Evolutionary conservation across 306 rosid genomes (phyloP), one percentile per base, ranked within the genome.

Genomic region (Vicia villosa): DNA sequence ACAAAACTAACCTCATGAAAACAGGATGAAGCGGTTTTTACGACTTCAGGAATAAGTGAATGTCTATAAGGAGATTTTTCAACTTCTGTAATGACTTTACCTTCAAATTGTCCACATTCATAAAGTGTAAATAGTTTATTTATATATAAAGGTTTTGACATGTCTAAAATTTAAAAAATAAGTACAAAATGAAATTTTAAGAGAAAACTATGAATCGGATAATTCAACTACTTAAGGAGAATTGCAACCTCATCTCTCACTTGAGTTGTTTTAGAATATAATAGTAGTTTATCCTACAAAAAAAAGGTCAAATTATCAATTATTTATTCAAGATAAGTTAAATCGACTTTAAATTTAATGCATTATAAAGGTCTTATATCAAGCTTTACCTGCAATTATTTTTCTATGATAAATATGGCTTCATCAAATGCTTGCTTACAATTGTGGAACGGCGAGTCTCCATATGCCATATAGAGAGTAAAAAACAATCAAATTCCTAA

Each of bases 161-260:
- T 22, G 24, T 22, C 24, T 22, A 1, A 22, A 22, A 22, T 22
- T 22, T 22, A 22, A 22, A 22, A 22, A 22, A 22, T 22, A 22
- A 22, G 24, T 22, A 22, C 24, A 22, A 22, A 22, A 22, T 22
- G 24, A 22, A 22, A 22, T 22, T 22, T 22, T 22, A 22, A 22
- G 24, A 22, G 24, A 22, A 22, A 22, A 22, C 24, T 22, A 22
- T 22, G 1, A 22, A 22, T 2, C 24, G 24, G 24, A 22, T 22
- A 22, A 22, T 94, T 78, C 82, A 94, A 79, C 77, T 80, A 86
- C 87, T 90, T 91, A 74, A 91, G 94, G 72, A 87, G 97, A 68
- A 87, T 83, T 51, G 92, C 96, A 83, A 92, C 96, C 84, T 94
- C 98, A n/a, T 96, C 96, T 84, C 97, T 90, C 58, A 82, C 84